Evolutionary conservation across 177 flowering plant genomes (phyloP), one percentile per base, ranked within the genome.

Genomic region (Vitis hybrid): DNA sequence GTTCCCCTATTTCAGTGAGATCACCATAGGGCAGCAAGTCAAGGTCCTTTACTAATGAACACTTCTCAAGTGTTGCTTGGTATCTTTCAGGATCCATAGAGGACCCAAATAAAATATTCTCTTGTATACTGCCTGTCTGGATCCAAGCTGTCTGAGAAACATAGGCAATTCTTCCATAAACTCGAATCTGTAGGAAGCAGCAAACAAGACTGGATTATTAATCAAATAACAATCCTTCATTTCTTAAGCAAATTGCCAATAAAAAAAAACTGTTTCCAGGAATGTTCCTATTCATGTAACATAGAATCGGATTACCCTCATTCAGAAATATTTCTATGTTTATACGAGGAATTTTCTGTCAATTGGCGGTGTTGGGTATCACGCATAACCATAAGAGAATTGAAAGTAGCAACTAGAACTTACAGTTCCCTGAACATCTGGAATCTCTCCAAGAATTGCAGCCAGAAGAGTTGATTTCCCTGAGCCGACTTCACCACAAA

Each of bases 61-160:
- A 90, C 29, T 71, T 81, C 74, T 81, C 81, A n/a, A 88, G 68
- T 11, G 86, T 84, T 59, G 80, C 79, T 59, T 79, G 71, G 67
- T 90, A 90, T 50, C 71, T 73, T 16, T 69, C 63, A 16, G 63
- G 54, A 34, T 88, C 79, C 92, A 90, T 82, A 1, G 69, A 48
- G 62, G 80, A 77, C 5, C 92, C 93, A 74, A 85, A 87, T 45
- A 87, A 66, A 26, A 89, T 80, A 66, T 89, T 89, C 26, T 89
- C 91, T 65, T 70, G 83, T 58, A 89, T 75, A 7, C 83, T 85
- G n/a, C 91, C 91, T 18, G 84, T 88, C 68, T 87, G 93, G 51
- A 88, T 88, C 93, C 93, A 88, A 31, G 93, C 81, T 34, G 78
- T 75, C 70, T 87, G 90, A 31, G 93, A 78, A 61, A 87, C 93